Evolutionary conservation across 164 flowering plant genomes (phyloP).

Genomic region (Nelumbo lutea): DNA sequence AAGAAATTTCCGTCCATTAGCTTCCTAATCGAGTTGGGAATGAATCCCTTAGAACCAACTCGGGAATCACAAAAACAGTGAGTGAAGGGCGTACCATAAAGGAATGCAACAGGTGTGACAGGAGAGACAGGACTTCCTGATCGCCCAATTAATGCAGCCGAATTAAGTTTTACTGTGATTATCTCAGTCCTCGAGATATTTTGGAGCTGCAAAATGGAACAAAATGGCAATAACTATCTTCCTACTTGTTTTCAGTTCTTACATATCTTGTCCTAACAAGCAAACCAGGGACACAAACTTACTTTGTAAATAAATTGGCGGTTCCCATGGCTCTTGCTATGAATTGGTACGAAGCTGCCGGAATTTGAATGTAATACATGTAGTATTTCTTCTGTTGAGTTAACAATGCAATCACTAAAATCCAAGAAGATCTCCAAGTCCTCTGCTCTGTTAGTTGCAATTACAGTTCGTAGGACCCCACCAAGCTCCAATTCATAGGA

Average conservation of each 20-base stretch:
- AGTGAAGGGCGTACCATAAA: conserved; percentile 36
- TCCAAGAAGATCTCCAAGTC: conserved; percentile 49
- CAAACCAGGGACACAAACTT: conserved; percentile 8
- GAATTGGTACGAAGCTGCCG: conserved; percentile 28
- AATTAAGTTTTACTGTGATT: conserved; percentile 35
- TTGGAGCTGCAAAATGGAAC: conserved; percentile 33
- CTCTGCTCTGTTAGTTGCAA: conserved; percentile 45
- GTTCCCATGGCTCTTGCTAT: conserved; percentile 26
- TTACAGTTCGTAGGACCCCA: conserved; percentile 44
- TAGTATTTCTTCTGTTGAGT: conserved; percentile 42
- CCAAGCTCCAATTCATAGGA: conserved; percentile 38
- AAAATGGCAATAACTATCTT: neutral
- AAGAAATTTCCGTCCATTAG: conserved; percentile 12
- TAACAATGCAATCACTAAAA: conserved; percentile 39
- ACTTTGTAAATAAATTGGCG: conserved; percentile 45
- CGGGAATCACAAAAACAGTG: neutral
- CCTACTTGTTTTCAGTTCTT: neutral
- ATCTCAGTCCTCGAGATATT: conserved; percentile 34
- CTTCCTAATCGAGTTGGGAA: neutral
- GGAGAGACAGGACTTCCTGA: conserved; percentile 44
- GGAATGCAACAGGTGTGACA: conserved; percentile 34
- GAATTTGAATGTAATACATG: conserved; percentile 30
- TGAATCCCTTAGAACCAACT: neutral
- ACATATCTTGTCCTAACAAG: neutral
- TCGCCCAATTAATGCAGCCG: conserved; percentile 29